Conservation (phyloP, 2,329 filamentous ascomycete species). For the Colletotrichum sp. region DNA sequence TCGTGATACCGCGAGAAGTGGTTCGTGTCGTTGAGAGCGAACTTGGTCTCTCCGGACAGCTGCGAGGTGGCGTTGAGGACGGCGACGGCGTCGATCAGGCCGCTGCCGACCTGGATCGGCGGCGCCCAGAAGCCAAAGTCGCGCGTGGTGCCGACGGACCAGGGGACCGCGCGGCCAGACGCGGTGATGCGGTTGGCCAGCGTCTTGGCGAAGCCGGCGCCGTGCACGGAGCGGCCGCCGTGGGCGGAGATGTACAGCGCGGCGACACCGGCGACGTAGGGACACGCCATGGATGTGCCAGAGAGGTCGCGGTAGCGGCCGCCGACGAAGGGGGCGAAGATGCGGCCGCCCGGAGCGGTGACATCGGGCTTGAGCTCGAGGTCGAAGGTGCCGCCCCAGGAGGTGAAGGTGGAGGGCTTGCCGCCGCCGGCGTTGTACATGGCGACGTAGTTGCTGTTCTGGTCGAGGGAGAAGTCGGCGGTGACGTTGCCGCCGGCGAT, state of each 20-base stretch:
- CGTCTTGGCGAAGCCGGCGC: slow-evolving; percentile 18
- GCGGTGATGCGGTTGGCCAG: slow-evolving; percentile 21
- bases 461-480: slow-evolving; percentile 26
- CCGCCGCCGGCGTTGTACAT: slow-evolving; percentile 34
- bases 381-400: slow-evolving; percentile 49
- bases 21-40: slow-evolving; percentile 47
- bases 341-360: slow-evolving; percentile 52
- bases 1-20: slow-evolving; percentile 33
- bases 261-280: slow-evolving; percentile 56
- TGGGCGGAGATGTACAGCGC: slow-evolving; percentile 48
- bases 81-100: slow-evolving; percentile 38
- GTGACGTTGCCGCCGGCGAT: slow-evolving; percentile 34
- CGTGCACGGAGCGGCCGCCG: slow-evolving; percentile 43
- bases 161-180: slow-evolving; percentile 17
- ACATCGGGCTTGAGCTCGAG: slow-evolving; percentile 57
- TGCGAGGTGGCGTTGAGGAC: slow-evolving; percentile 21
- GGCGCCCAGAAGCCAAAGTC: slow-evolving; percentile 32
- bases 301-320: slow-evolving; percentile 50
- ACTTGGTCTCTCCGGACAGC: slow-evolving; percentile 41
- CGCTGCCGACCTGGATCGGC: slow-evolving; percentile 43
- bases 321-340: slow-evolving; percentile 54
- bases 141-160: slow-evolving; percentile 6
- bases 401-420: slow-evolving; percentile 44
- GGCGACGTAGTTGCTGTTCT: slow-evolving; percentile 8
- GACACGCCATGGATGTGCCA: slow-evolving; percentile 63